Evolutionary conservation across 2,329 filamentous ascomycete genomes (phyloP).

Genomic region (Fusarium ramigenum): DNA sequence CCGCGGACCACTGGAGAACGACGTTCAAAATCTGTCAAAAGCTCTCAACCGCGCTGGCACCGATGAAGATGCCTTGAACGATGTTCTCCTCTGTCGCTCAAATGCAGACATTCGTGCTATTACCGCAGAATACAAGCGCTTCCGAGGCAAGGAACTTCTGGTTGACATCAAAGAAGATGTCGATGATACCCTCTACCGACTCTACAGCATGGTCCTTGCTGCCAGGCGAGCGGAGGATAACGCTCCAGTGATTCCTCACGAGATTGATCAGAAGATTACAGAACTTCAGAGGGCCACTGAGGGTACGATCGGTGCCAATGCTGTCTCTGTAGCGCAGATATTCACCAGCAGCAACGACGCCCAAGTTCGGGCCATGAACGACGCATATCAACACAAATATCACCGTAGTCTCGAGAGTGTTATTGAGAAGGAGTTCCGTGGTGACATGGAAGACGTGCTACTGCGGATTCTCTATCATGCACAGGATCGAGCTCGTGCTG

Average conservation of each 20-base stretch:
- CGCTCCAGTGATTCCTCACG: constrained; percentile 36
- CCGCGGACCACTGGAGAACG: constrained; percentile 46
- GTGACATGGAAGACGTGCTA: constrained; percentile 48
- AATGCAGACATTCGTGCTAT: constrained; percentile 51
- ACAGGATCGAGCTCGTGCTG: constrained; percentile 35
- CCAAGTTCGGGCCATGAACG: constrained; percentile 45
- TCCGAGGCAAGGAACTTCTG: constrained; percentile 43
- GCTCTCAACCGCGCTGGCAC: constrained; percentile 46
- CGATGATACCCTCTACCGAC: constrained; percentile 43
- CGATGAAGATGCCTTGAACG: constrained; percentile 48
- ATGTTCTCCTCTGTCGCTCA: constrained; percentile 48
- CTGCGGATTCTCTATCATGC: constrained; percentile 44
- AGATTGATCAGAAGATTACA: constrained; percentile 48
- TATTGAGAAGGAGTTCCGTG: constrained; percentile 49
- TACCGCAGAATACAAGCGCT: constrained; percentile 41
- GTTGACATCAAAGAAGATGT: constrained; percentile 47
- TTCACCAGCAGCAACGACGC: constrained; percentile 46
- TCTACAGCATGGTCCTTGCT: constrained; percentile 49
- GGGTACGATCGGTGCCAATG: constrained; percentile 44
- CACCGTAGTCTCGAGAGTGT: constrained; percentile 46
- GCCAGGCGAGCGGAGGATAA: constrained; percentile 44
- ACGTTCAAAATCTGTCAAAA: constrained; percentile 44
- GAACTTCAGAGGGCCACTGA: constrained; percentile 48
- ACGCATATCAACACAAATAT: constrained; percentile 47
- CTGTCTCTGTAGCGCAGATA: constrained; percentile 46